Evolutionary conservation across 2,329 filamentous ascomycete genomes (phyloP), one percentile per base, ranked within the genome.

Genomic region (Chrysoporthe austroafricana): DNA sequence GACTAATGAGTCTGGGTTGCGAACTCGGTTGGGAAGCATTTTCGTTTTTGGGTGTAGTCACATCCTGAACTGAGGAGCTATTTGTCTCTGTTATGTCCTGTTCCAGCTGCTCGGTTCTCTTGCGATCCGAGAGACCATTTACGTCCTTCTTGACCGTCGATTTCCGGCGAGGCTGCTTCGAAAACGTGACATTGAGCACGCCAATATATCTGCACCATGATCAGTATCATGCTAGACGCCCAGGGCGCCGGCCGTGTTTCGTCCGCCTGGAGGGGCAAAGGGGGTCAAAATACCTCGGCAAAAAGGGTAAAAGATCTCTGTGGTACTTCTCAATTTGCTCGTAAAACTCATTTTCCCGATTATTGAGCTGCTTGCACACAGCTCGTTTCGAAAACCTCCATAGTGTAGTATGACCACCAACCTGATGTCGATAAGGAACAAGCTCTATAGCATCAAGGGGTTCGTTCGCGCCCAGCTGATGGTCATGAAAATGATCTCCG

Each of bases 301-400:
- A 84, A 77, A 98, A 99, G 54, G 91, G 89, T 69, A 99, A 82
- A 74, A 99, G 85, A 76, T 97, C 91, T 71, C 94, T 92, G 79
- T 99, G 95, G 72, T 93, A 89, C 74, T 88, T 89, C 82, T 99
- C 96, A 74, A 98, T 93, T 65, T 91, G 96, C 80, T 99, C 96
- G 79, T 99, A 99, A 77, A 99, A 99, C 80, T 97, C 93, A 79
- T 99, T 99, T 77, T 99, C 96, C 75, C 95, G 88, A 77, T 97
- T 99, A 79, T 97, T 99, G 75, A 99, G 86, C 80, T 97, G 94
- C 80, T 99, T 99, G 84, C 96, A 99, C 13, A 99, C 94, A 66
- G 96, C 96, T 74, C 94, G 88, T 72, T 93, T 90, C 21, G 96
- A 98, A 77, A 99, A 98, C 54, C 95, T 91, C 86, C 97, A 99